phyloP scores from a whole-genome alignment of 2,329 filamentous ascomycete species.

The Cladosporium sp. region DNA sequence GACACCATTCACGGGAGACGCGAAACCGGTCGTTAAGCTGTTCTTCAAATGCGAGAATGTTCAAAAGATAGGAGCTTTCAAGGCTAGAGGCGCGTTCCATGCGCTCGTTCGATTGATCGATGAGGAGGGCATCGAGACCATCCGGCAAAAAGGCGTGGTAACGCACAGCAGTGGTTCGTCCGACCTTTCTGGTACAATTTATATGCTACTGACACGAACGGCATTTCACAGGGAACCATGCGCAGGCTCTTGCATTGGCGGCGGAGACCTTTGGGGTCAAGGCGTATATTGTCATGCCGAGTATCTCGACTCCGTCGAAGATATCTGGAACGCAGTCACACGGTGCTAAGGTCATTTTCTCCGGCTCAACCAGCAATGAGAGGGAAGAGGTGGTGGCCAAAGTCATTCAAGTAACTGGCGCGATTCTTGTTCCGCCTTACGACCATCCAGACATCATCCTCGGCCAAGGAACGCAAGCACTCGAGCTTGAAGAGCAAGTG shows the following conservation, averaged over 20 bases:
- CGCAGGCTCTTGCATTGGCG: conserved; percentile 84
- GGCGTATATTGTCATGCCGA: conserved; percentile 87
- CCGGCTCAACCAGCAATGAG: conserved; percentile 73
- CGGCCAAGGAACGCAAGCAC: conserved; percentile 79
- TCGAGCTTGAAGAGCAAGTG: conserved; percentile 77
- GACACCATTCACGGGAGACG: neutral
- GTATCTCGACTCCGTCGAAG: conserved; percentile 78
- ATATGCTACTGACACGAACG: neutral
- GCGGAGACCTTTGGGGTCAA: conserved; percentile 68
- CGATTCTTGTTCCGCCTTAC: conserved; percentile 80
- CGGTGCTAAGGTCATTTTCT: conserved; percentile 74
- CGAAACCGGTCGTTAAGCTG: conserved; percentile 59
- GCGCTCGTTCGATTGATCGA: conserved; percentile 68
- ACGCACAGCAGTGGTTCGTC: conserved; percentile 78
- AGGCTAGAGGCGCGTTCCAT: conserved; percentile 85
- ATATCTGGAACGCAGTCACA: conserved; percentile 76
- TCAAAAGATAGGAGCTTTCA: conserved; percentile 88
- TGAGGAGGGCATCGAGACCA: conserved; percentile 53
- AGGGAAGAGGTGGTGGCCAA: conserved; percentile 70
- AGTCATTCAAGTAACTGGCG: conserved; percentile 67
- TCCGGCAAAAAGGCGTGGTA: conserved; percentile 63
- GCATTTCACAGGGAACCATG: conserved; percentile 70
- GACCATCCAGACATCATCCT: conserved; percentile 89
- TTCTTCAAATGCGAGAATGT: conserved; percentile 97
- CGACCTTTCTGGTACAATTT: neutral